These are phyloP conservation scores for Begonia peltatifolia DNA, from an alignment of 306 rosid genomes.

Conservation along the genomic window DNA sequence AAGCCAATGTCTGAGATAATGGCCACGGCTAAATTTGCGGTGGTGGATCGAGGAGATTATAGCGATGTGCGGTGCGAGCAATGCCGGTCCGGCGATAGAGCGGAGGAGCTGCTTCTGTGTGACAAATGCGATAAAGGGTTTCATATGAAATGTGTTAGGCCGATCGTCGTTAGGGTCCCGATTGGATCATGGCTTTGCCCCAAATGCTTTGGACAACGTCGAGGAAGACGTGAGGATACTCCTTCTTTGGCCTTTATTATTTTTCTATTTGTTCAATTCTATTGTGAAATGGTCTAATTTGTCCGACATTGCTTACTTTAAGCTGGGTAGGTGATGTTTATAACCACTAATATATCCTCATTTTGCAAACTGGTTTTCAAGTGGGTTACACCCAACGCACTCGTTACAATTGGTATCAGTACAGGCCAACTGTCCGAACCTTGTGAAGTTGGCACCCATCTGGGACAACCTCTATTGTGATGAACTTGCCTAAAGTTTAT, in stretches of 20 bases:
- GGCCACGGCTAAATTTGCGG: slow-evolving; percentile 34
- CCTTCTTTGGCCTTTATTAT: background rate
- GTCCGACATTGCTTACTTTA: no score
- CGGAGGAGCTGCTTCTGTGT: slow-evolving; percentile 63
- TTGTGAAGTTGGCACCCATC: no score
- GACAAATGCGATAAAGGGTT: slow-evolving; percentile 76
- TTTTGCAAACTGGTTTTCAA: no score
- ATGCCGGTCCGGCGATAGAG: slow-evolving; percentile 54
- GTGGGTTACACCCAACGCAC: no score
- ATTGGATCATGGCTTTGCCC: slow-evolving; percentile 83
- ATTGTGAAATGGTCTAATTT: no score
- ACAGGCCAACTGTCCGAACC: no score
- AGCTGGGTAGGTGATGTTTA: no score
- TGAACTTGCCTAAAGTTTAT: no score
- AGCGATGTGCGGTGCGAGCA: slow-evolving; percentile 33
- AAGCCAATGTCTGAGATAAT: slow-evolving; percentile 33
- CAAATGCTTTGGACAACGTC: slow-evolving; percentile 35
- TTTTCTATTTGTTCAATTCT: background rate
- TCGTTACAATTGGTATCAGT: no score
- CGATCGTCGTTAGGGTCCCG: slow-evolving; percentile 67
- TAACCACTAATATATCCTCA: no score
- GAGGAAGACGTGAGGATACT: slow-evolving; percentile 37
- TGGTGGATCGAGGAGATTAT: slow-evolving; percentile 30
- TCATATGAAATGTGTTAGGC: slow-evolving; percentile 75
- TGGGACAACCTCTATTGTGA: no score